These are phyloP conservation scores for Stachybotrys echinatus DNA, from an alignment of 2,329 filamentous ascomycete species.

Conservation along the genomic window DNA sequence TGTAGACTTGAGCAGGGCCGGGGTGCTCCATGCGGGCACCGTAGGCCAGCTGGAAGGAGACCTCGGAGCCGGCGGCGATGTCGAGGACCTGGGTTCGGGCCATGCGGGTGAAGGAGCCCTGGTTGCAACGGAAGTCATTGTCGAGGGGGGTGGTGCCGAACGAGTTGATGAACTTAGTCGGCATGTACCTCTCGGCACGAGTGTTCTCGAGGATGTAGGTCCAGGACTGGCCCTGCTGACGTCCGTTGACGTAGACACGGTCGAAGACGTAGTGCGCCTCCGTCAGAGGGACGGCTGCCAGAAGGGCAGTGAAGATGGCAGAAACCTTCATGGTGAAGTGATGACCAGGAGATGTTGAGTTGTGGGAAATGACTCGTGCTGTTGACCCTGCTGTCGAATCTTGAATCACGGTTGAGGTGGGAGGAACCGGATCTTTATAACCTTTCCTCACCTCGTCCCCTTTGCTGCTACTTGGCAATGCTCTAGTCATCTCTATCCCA, in stretches of 20 bases:
- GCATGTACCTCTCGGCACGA: slow-evolving; percentile 11
- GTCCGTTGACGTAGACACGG: slow-evolving; percentile 13
- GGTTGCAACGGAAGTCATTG: slow-evolving; percentile 1
- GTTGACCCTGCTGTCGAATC: no score
- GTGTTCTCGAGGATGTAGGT: slow-evolving; percentile 11
- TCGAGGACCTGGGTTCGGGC: slow-evolving; percentile 7
- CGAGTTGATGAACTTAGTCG: slow-evolving; percentile 9
- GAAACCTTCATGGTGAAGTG: not conserved
- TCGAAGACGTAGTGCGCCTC: slow-evolving; percentile 17
- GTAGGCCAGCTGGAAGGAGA: slow-evolving; percentile 9
- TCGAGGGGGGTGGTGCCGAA: no score
- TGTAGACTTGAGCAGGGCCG: slow-evolving; percentile 12
- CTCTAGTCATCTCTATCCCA: no score
- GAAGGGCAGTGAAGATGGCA: not conserved
- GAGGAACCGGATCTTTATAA: no score
- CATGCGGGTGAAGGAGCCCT: not conserved
- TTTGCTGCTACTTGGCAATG: no score
- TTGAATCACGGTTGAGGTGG: no score
- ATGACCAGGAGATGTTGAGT: no score
- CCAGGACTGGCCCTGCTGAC: slow-evolving; percentile 12
- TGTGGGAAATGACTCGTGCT: no score
- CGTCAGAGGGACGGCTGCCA: not conserved
- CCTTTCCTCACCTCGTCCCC: no score
- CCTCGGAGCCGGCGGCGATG: slow-evolving; percentile 9
- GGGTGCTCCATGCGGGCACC: slow-evolving; percentile 11